These are phyloP conservation scores for Stephanodiscus triporus DNA, from an alignment of 108 stramenopile species.

Conservation along the genomic window DNA sequence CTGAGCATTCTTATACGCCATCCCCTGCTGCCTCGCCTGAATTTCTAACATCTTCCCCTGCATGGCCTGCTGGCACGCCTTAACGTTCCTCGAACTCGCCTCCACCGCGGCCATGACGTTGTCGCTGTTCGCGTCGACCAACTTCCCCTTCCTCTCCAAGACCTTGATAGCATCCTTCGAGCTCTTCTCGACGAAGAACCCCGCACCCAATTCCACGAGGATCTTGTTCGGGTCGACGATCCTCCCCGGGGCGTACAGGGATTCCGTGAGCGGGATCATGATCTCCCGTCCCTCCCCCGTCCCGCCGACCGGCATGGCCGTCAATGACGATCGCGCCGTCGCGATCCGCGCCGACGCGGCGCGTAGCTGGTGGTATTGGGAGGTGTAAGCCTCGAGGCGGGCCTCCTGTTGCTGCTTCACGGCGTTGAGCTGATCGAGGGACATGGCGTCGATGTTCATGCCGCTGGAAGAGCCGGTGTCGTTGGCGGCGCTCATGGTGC, in stretches of 20 bases:
- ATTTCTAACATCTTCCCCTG: slow-evolving; percentile 90
- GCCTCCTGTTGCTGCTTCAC: slow-evolving; percentile 78
- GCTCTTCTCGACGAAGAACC: slow-evolving; percentile 82
- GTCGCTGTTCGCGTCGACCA: slow-evolving; percentile 84
- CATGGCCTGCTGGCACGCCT: slow-evolving; percentile 77
- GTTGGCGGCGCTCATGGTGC: slow-evolving; percentile 25
- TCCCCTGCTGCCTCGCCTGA: slow-evolving; percentile 72
- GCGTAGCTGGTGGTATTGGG: slow-evolving; percentile 74
- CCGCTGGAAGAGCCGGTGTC: slow-evolving; percentile 12
- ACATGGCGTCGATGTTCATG: slow-evolving; percentile 77
- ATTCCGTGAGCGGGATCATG: slow-evolving; percentile 88
- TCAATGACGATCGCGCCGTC: slow-evolving; percentile 61
- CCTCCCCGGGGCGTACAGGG: slow-evolving; percentile 85
- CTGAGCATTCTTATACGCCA: slow-evolving; percentile 24
- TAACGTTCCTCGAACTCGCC: slow-evolving; percentile 67
- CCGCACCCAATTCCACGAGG: slow-evolving; percentile 87
- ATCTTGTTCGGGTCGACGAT: slow-evolving; percentile 74
- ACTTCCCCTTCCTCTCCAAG: slow-evolving; percentile 71
- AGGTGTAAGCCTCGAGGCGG: slow-evolving; percentile 68
- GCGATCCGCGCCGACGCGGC: slow-evolving; percentile 76
- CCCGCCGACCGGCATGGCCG: slow-evolving; percentile 14
- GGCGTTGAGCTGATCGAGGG: slow-evolving; percentile 82
- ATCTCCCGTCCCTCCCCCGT: slow-evolving; percentile 62
- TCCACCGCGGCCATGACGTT: slow-evolving; percentile 74
- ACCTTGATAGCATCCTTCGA: slow-evolving; percentile 66